Evolutionary conservation across 2,329 filamentous ascomycete species (phyloP).

Genomic region (Sarocladium oryzae): DNA sequence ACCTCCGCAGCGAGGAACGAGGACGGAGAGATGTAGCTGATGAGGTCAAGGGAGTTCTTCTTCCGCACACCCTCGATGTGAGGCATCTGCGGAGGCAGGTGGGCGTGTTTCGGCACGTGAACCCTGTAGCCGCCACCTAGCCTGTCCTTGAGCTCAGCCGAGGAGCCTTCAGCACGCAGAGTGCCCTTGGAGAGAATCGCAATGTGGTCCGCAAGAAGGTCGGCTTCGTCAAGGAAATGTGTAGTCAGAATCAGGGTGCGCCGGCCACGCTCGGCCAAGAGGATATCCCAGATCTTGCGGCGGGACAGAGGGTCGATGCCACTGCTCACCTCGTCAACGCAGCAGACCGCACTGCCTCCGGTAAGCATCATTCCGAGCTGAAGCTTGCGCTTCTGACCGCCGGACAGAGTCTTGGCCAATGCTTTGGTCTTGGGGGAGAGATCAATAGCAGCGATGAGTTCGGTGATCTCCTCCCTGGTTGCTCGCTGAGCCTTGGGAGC

Average conservation of each 20-base stretch:
- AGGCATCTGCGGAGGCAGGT: constrained; percentile 35
- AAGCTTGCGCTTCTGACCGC: constrained; percentile 86
- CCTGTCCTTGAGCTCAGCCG: constrained; percentile 75
- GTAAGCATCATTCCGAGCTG: constrained; percentile 95
- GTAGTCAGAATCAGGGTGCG: constrained; percentile 85
- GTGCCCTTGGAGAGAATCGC: constrained; percentile 80
- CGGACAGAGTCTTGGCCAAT: constrained; percentile 70
- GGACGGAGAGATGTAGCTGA: constrained; percentile 64
- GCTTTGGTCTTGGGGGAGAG: constrained; percentile 68
- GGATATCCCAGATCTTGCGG: constrained; percentile 89
- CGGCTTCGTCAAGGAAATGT: constrained; percentile 90
- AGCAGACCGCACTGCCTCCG: constrained; percentile 80
- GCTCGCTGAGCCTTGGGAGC: constrained; percentile 46
- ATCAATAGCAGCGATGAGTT: constrained; percentile 66
- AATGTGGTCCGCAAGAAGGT: constrained; percentile 82
- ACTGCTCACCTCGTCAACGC: constrained; percentile 84
- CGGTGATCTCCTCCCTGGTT: constrained; percentile 49
- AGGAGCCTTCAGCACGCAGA: constrained; percentile 75
- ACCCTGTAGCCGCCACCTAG: constrained; percentile 82
- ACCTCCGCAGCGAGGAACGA: constrained; percentile 66
- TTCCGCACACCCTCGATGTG: constrained; percentile 50
- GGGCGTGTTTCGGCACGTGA: constrained; percentile 57
- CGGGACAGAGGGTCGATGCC: constrained; percentile 82
- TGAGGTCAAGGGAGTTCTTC: constrained; percentile 60
- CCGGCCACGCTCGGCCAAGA: constrained; percentile 74